These are phyloP conservation scores for Cucurbita moschata DNA, from an alignment of 306 rosid species.

Conservation along the genomic window DNA sequence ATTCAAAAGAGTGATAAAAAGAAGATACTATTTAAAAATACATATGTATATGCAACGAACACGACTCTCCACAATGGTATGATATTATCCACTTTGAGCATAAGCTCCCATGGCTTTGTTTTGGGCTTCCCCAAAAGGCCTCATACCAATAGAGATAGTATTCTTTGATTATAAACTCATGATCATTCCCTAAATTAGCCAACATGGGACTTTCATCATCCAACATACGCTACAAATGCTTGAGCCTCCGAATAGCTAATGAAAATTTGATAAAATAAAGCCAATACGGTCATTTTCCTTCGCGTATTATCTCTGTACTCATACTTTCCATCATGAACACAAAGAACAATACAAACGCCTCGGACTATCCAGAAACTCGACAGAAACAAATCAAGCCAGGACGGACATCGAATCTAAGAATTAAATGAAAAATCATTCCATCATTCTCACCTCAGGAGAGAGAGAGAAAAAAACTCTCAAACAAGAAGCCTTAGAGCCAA, in stretches of 20 bases:
- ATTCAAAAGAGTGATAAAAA: not conserved
- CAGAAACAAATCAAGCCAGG: not conserved
- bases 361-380: not conserved
- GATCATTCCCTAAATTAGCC: too few species aligned
- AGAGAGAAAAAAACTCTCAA: not conserved
- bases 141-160: too few species aligned
- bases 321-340: not conserved
- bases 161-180: too few species aligned
- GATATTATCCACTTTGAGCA: too few species aligned
- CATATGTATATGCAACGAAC: not conserved
- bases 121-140: too few species aligned
- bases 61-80: too few species aligned
- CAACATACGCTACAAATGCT: too few species aligned
- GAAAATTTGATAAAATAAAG: not conserved
- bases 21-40: not conserved
- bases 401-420: not conserved
- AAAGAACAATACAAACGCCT: not conserved
- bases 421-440: not conserved
- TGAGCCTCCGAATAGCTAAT: not conserved
- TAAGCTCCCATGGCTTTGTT: too few species aligned
- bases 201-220: too few species aligned
- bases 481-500: not conserved
- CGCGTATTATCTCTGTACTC: not conserved
- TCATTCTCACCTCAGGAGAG: not conserved
- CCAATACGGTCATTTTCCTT: not conserved